phyloP scores from a whole-genome alignment of 495 filamentous ascomycete species.

The Lophiostoma macrostomum region DNA sequence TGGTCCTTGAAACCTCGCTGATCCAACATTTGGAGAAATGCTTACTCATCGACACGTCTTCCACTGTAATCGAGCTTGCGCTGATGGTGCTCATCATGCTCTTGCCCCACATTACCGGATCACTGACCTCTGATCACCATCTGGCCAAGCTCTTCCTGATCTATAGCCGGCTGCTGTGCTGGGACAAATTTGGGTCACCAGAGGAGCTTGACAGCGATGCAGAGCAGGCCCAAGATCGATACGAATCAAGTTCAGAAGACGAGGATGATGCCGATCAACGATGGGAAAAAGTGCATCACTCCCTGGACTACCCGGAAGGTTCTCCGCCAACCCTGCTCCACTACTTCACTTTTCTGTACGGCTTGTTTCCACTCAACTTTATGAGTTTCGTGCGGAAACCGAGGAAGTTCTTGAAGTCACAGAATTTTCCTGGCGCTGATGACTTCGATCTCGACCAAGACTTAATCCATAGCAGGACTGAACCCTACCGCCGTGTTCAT shows the following conservation, averaged over 20 bases:
- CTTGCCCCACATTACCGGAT: constrained; percentile 68
- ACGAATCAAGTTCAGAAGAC: constrained; percentile 3
- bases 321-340: constrained; percentile 67
- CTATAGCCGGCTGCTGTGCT: constrained; percentile 69
- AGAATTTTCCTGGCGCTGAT: constrained; percentile 58
- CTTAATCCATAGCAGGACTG: constrained; percentile 65
- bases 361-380: constrained; percentile 76
- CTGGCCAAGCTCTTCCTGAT: constrained; percentile 70
- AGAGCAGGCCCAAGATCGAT: background rate
- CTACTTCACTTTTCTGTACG: constrained; percentile 77
- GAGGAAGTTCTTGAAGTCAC: constrained; percentile 63
- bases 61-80: constrained; percentile 63
- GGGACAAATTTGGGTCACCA: constrained; percentile 51
- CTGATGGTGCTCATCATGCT: constrained; percentile 70
- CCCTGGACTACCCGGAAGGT: constrained; percentile 56
- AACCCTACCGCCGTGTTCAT: constrained; percentile 63
- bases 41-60: constrained; percentile 67
- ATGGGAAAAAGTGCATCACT: constrained; percentile 61
- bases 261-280: constrained; percentile 19
- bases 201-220: constrained; percentile 1
- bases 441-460: constrained; percentile 68
- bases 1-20: constrained; percentile 62
- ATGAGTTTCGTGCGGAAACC: constrained; percentile 74
- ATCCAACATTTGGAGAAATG: constrained; percentile 65
- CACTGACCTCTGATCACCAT: constrained; percentile 50